Base-by-base conservation (phyloP, 2,329 filamentous ascomycete species). In the Botrytis cinerea region DNA sequence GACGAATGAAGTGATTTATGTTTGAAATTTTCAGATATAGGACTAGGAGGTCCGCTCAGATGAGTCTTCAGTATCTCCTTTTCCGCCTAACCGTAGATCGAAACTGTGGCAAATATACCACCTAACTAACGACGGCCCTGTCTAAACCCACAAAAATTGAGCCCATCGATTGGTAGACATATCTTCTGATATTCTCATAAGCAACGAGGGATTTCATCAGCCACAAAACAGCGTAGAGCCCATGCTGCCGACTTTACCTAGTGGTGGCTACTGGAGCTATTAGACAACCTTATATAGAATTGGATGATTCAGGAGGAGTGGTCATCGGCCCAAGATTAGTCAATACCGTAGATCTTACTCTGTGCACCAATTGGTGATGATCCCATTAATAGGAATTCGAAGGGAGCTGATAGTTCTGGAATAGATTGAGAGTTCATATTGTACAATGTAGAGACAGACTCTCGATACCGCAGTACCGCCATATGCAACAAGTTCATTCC, bases 281-380 rank as follows among this genome's bases (percentile, higher is more conserved):
- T 9, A 64, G 28, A 46, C 46, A 51, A 16, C 25, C 48, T 54
- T 54, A 25, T 48, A 14, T 20, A 16, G 60, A 43, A 64, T 64
- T 20, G 7, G 9, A 32, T 45, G 61, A 45, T 46, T 45, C 61
- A 64, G 61, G 61, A 64, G 40, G 40, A 64, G n/a, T 64, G 62
- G n/a, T 48, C 62, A 64, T 64, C 43, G n/a, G 28, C 10, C 28
- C 25, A 35, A 22, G 35, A 25, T 18, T 28, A 43, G 12, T 7
- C 14, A 32, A 25, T 48, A 46, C 43, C 22, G 51, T 32, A 57
- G 51, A 28, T 57, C 51, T 28, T 57, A 8, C 51, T 57, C n/a
- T 28, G 51, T 35, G 32, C 5, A 25, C 10, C 25, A 18, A 35
- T 48, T 9, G 51, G n/a, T 32, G 51, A 48, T 25, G 43, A 66